phyloP scores from a whole-genome alignment of 495 filamentous ascomycete species.

The Extremus antarcticus region DNA sequence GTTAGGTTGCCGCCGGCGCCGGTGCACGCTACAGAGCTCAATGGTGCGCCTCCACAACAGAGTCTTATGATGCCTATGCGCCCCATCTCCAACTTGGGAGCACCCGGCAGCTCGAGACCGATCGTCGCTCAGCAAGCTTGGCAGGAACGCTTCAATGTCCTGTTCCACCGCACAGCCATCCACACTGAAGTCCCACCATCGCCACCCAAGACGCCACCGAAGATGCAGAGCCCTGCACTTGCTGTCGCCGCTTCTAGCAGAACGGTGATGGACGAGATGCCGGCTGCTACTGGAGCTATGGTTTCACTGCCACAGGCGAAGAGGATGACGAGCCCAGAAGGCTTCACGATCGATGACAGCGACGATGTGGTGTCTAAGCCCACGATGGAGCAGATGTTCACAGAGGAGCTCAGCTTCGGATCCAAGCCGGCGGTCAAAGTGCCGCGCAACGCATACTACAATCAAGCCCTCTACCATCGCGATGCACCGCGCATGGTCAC shows the following conservation, averaged over 20 bases:
- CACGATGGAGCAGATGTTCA: slow-evolving; percentile 25
- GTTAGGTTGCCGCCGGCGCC: slow-evolving; percentile 29
- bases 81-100: neutral
- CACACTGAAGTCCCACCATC: slow-evolving; percentile 20
- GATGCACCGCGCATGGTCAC: neutral
- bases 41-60: slow-evolving; percentile 1
- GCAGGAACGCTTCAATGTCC: slow-evolving; percentile 21
- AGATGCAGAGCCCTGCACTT: slow-evolving; percentile 11
- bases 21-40: neutral
- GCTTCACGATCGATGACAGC: slow-evolving; percentile 23
- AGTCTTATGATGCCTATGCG: neutral
- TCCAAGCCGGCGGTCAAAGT: slow-evolving; percentile 25
- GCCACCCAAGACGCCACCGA: slow-evolving; percentile 15
- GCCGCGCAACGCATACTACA: slow-evolving; percentile 10
- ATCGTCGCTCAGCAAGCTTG: slow-evolving; percentile 15
- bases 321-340: slow-evolving; percentile 4
- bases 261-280: slow-evolving; percentile 18
- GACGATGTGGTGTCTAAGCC: slow-evolving; percentile 23
- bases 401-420: slow-evolving; percentile 32
- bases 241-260: slow-evolving; percentile 12
- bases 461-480: neutral
- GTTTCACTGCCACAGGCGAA: slow-evolving; percentile 26
- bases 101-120: slow-evolving; percentile 2
- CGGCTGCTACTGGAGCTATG: slow-evolving; percentile 16
- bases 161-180: slow-evolving; percentile 16